Evolutionary conservation across 192 early-diverging fungal species (phyloP), one percentile per base, ranked within the genome.

Genomic region (Gigaspora rosea): DNA sequence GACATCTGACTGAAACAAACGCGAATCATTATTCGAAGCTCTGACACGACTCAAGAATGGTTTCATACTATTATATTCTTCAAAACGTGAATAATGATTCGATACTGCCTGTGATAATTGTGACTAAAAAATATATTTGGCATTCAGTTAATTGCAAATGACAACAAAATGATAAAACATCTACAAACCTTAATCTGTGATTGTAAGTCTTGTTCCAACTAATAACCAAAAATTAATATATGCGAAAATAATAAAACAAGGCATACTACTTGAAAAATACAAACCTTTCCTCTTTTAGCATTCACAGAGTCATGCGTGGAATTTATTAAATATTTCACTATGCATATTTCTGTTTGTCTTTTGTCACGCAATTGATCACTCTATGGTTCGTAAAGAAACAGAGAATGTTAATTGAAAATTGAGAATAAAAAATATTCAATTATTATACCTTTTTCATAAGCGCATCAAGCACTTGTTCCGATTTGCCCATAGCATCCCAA

Each of bases 401-500:
- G 46, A 36, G 6, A 73, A 56, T 27, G 33, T 11, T 18, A 41
- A 46, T 20, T 12, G n/a, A 13, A 61, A 59, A 27, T 52, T 22
- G 48, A 18, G 9, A 52, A 50, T 4, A 51, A 52, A 48, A 68
- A 18, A 50, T 20, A 68, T 68, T 16, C 16, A 48, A 41, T 41
- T 7, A 41, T 68, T 20, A 15, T 78, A 78, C 76, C 67, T 79
- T 79, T 27, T 35, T 56, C 71, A 76, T 51, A 16, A 80, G 18
- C 41, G 32, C 71, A 58, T 68, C 52, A 9, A 80, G 46, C 13
- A 80, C 57, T 27, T 47, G 48, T 7, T 67, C 62, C 7, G 36
- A 56, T 62, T 52, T 75, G 0, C 79, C 81, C 85, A 86, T 85
- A 4, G 85, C 68, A 41, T 81, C 80, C 88, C 88, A 90, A 10